Conservation (phyloP, 2,329 filamentous ascomycete genomes). For the Pseudofabraea citricarpa region DNA sequence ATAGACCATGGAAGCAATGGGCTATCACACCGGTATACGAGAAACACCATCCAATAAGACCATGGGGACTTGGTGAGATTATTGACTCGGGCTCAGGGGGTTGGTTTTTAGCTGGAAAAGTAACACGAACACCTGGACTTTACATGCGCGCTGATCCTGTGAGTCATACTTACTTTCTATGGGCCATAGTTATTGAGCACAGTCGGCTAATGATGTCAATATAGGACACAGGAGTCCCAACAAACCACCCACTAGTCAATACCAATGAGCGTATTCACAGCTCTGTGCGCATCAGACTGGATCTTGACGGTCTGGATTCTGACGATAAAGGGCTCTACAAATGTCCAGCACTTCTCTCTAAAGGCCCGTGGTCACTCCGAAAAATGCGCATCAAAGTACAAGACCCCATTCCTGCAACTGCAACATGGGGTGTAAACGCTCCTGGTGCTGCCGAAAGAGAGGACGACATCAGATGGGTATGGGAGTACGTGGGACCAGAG, state of each 20-base stretch:
- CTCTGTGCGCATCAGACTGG: constrained; percentile 25
- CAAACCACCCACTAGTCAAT: constrained; percentile 29
- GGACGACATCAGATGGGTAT: constrained; percentile 42
- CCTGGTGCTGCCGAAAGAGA: constrained; percentile 25
- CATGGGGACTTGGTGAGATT: constrained; percentile 30
- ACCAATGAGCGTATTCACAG: constrained; percentile 34
- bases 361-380: constrained; percentile 19
- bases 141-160: constrained; percentile 33
- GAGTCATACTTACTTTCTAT: too few species aligned
- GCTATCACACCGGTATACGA: constrained; percentile 44
- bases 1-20: constrained; percentile 28
- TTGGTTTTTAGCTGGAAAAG: constrained; percentile 40
- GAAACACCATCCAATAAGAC: constrained; percentile 37
- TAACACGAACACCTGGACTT: constrained; percentile 29
- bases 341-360: constrained; percentile 33
- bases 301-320: constrained; percentile 30
- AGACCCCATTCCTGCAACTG: constrained; percentile 31
- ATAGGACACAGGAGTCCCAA: constrained; percentile 28
- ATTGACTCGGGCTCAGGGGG: constrained; percentile 25
- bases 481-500: constrained; percentile 46
- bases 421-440: constrained; percentile 16
- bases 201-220: too few species aligned
- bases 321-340: constrained; percentile 39
- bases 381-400: constrained; percentile 16
- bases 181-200: too few species aligned